Evolutionary conservation across 148 eudicot species (phyloP).

Genomic region (Diospyros kaki): DNA sequence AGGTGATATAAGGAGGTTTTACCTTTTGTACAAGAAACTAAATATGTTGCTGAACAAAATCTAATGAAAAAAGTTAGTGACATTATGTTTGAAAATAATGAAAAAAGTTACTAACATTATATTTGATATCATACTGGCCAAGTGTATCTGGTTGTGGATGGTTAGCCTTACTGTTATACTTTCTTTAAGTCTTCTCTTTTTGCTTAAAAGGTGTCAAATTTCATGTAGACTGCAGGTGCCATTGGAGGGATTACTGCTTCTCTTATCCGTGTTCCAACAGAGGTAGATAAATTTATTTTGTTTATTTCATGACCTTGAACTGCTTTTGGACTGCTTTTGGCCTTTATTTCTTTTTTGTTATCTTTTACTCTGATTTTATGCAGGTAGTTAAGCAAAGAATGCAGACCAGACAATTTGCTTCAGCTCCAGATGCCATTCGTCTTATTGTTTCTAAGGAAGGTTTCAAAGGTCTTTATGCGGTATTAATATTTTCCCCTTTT

Average conservation of each 20-base stretch:
- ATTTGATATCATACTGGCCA: not conserved
- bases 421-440: slow-evolving; percentile 84
- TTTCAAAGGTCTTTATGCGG: slow-evolving; percentile 96
- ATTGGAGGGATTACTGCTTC: slow-evolving; percentile 94
- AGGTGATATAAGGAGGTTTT: not conserved
- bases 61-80: no score
- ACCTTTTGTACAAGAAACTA: no score
- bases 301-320: not conserved
- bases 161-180: not conserved
- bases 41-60: not conserved
- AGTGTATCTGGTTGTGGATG: not conserved
- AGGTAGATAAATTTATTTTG: slow-evolving; percentile 37
- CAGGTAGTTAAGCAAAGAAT: slow-evolving; percentile 97
- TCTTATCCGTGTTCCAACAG: slow-evolving; percentile 92
- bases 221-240: slow-evolving; percentile 82
- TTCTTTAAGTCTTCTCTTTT: not conserved
- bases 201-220: slow-evolving; percentile 16
- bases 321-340: slow-evolving; percentile 4
- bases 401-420: slow-evolving; percentile 89
- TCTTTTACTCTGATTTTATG: slow-evolving; percentile 9
- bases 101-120: no score
- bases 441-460: slow-evolving; percentile 80
- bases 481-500: slow-evolving; percentile 37
- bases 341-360: slow-evolving; percentile 8
- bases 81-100: no score